Evolutionary conservation across 305 asterid genomes (phyloP).

Genomic region (Fraxinus sp.): DNA sequence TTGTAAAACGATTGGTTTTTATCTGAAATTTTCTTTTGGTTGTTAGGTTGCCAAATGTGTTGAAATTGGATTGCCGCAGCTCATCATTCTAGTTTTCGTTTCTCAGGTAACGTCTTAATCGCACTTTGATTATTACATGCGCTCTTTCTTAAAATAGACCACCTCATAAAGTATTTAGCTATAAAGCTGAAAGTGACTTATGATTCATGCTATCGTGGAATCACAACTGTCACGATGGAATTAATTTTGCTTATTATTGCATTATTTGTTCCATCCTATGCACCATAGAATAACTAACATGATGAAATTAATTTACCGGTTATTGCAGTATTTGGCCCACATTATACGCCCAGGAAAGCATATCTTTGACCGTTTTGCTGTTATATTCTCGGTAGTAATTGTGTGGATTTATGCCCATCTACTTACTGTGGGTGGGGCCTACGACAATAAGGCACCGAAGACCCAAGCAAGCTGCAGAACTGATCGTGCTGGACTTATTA

Average conservation of each 20-base stretch:
- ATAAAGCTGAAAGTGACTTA: background rate
- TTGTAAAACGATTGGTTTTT: background rate
- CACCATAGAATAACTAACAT: background rate
- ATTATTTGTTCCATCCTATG: constrained; percentile 28
- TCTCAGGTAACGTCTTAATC: constrained; percentile 60
- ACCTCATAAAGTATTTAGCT: background rate
- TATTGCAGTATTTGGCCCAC: constrained; percentile 71
- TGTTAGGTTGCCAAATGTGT: constrained; percentile 84
- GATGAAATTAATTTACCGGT: constrained; percentile 15
- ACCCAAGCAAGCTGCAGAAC: constrained; percentile 88
- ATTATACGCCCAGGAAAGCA: constrained; percentile 67
- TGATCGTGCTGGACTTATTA: constrained; percentile 86
- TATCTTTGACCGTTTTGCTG: constrained; percentile 86
- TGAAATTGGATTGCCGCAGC: constrained; percentile 87
- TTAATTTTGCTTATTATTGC: constrained; percentile 16
- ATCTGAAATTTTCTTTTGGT: constrained; percentile 24
- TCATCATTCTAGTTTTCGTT: constrained; percentile 62
- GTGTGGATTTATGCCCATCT: constrained; percentile 93
- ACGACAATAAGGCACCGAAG: constrained; percentile 65
- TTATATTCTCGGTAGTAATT: constrained; percentile 69
- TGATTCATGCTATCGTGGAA: background rate
- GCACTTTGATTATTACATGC: background rate
- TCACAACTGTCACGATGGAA: background rate
- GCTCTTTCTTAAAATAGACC: background rate
- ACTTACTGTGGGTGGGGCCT: constrained; percentile 93